Conservation (phyloP, 352 stramenopile species). For the Phytophthora sansomeana region DNA sequence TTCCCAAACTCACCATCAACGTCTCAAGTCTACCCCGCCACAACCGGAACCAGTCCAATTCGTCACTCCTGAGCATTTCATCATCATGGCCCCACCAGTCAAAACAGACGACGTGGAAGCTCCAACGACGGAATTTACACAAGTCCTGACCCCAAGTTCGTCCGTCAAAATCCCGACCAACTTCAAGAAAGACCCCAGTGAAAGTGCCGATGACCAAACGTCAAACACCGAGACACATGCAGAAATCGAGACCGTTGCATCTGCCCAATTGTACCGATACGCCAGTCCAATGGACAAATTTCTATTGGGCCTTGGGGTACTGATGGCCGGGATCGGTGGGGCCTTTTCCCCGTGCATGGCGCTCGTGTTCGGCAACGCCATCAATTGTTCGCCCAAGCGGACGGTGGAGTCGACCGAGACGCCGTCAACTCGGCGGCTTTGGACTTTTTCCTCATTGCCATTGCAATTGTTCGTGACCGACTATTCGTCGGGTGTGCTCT, state of each 20-base stretch:
- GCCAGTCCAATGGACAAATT: conserved; percentile 40
- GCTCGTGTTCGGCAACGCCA: conserved; percentile 50
- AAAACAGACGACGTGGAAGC: conserved; percentile 1
- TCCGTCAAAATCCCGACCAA: too few relatives aligned
- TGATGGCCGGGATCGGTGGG: conserved; percentile 45
- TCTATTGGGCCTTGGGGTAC: conserved; percentile 33
- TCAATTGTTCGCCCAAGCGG: conserved; percentile 38
- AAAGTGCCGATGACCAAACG: conserved; percentile 1
- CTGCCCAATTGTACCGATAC: conserved; percentile 48
- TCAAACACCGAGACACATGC: conserved; percentile 1
- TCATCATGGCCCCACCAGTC: conserved; percentile 3
- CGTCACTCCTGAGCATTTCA: too few relatives aligned
- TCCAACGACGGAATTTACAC: background rate
- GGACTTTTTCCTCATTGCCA: conserved; percentile 40
- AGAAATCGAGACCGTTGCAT: conserved; percentile 21
- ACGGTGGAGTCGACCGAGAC: conserved; percentile 33
- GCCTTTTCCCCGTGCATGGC: conserved; percentile 54
- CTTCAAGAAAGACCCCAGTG: background rate
- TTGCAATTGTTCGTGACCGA: conserved; percentile 44
- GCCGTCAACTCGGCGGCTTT: conserved; percentile 31
- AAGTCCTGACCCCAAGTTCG: conserved; percentile 6
- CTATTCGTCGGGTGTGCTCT: conserved; percentile 38
- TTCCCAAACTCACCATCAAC: background rate
- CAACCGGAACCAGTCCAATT: too few relatives aligned
- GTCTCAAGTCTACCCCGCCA: background rate